Evolutionary conservation across 768 basidiomycete genomes (phyloP), one percentile per base, ranked within the genome.

Genomic region (Leccinum disarticulatum): DNA sequence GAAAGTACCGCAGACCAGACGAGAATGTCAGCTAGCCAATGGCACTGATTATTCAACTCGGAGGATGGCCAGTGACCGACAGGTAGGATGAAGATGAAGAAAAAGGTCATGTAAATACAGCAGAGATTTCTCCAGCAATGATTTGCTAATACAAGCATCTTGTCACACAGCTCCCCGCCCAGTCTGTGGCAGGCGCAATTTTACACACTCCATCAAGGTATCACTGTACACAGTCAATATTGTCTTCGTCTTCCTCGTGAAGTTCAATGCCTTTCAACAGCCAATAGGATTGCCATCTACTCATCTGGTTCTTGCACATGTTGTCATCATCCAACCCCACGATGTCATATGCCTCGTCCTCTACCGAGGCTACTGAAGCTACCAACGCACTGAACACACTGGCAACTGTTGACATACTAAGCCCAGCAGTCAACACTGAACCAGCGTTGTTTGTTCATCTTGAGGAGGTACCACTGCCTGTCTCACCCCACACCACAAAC

Each of bases 241-340:
- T 15, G 15, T 63, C 60, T 30, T 59, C 61, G 8, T 63, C 67
- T 57, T 68, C 69, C 25, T 73, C 65, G 56, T 57, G 30, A 19
- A 66, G 70, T 35, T 76, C 77, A 65, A 71, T 70, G 6, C 75
- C 79, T 59, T 87, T 88, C 25, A 83, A 81, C 48, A 86, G 64
- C 87, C 87, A 86, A 68, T 81, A 87, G 5, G 78, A 79, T 59
- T 84, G 77, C 43, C 77, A 79, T 59, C 51, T 54, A 3, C 6
- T 6, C 14, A 35, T 50, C 30, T 36, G 59, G 51, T 11, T 14
- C 54, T 17, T 66, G 63, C 33, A 56, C 35, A 11, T 56, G 38
- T 41, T 7, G 17, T 41, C 70, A 47, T 68, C 70, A 41, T 73
- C 75, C 52, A 61, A 65, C 57, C 65, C 61, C 60, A 25, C 64